These are phyloP conservation scores for Remersonia thermophila DNA, from an alignment of 2,329 filamentous ascomycete species.

Conservation along the genomic window DNA sequence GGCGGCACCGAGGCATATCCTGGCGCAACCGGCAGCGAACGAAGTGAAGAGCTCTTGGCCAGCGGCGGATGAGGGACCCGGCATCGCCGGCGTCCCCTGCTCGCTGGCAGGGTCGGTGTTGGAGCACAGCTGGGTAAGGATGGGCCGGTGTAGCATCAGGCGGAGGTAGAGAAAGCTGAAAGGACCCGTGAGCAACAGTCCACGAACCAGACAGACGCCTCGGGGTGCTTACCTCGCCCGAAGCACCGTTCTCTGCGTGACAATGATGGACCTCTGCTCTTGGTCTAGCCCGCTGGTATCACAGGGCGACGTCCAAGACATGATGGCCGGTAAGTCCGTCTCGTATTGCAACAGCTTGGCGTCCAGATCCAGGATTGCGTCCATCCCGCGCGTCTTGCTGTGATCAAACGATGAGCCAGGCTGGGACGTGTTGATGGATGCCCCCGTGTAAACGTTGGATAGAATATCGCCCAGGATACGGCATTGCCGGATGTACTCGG, in stretches of 20 bases:
- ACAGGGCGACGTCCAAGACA: slow-evolving; percentile 11
- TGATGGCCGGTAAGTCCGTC: slow-evolving; percentile 4
- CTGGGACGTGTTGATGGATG: neutral
- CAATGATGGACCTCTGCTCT: slow-evolving; percentile 4
- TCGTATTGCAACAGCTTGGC: slow-evolving; percentile 12
- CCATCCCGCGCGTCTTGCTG: slow-evolving; percentile 8
- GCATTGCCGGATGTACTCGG: slow-evolving; percentile 11
- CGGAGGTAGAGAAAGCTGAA: slow-evolving; percentile 14
- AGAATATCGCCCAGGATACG: slow-evolving; percentile 14
- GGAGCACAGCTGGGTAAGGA: slow-evolving; percentile 11
- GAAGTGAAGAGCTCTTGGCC: slow-evolving; percentile 10
- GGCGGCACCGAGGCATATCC: slow-evolving; percentile 11
- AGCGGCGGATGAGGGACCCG: neutral
- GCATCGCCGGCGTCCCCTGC: slow-evolving; percentile 1
- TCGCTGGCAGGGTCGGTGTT: neutral
- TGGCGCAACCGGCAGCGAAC: slow-evolving; percentile 11
- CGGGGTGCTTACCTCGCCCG: slow-evolving; percentile 6
- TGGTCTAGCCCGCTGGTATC: slow-evolving; percentile 8
- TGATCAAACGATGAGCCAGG: neutral
- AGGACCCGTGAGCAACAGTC: neutral
- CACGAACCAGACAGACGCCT: neutral
- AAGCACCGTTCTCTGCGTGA: slow-evolving; percentile 11
- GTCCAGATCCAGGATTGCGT: slow-evolving; percentile 13
- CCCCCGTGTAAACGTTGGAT: slow-evolving; percentile 9
- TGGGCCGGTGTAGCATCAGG: slow-evolving; percentile 16